A percentile compares a stretch with the other conserved stretches of the same genome.
phyloP scores from a whole-genome alignment of 208 protist genomes.

The Leishmania gerbilli region DNA sequence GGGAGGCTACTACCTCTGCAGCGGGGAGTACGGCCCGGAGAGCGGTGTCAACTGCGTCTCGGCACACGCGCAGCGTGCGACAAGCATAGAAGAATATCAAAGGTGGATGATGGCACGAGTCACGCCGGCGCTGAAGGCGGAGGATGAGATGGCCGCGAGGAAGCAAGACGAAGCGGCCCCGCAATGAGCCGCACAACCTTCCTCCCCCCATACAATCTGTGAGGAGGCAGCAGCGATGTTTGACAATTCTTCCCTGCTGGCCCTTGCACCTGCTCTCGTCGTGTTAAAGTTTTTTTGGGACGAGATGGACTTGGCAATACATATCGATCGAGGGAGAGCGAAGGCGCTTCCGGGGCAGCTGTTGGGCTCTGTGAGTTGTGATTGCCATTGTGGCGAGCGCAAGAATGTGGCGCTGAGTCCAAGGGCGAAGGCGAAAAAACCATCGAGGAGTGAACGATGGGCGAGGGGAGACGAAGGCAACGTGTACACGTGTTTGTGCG shows the following conservation, averaged over 20 bases:
- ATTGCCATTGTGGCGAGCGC: background rate
- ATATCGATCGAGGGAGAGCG: background rate
- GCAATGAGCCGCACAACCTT: background rate
- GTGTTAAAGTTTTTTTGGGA: too few species aligned
- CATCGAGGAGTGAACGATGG: background rate
- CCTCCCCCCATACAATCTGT: background rate
- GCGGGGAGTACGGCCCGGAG: slow-evolving; percentile 67
- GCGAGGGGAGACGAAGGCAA: background rate
- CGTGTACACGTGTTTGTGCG: background rate
- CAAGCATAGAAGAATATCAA: slow-evolving; percentile 40
- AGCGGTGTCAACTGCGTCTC: slow-evolving; percentile 74
- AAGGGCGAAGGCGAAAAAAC: background rate
- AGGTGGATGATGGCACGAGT: slow-evolving; percentile 56
- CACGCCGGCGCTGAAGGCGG: slow-evolving; percentile 8
- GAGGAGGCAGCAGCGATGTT: background rate
- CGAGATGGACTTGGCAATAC: background rate
- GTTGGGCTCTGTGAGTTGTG: background rate
- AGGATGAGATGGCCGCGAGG: background rate
- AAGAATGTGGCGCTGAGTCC: background rate
- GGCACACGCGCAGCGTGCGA: slow-evolving; percentile 40
- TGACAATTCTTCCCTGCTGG: background rate
- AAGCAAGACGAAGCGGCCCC: background rate
- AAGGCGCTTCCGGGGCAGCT: background rate
- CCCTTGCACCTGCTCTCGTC: background rate
- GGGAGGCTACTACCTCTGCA: slow-evolving; percentile 83